These are phyloP conservation scores for Bidens hawaiensis DNA, from an alignment of 140 eudicot species.

Conservation along the genomic window DNA sequence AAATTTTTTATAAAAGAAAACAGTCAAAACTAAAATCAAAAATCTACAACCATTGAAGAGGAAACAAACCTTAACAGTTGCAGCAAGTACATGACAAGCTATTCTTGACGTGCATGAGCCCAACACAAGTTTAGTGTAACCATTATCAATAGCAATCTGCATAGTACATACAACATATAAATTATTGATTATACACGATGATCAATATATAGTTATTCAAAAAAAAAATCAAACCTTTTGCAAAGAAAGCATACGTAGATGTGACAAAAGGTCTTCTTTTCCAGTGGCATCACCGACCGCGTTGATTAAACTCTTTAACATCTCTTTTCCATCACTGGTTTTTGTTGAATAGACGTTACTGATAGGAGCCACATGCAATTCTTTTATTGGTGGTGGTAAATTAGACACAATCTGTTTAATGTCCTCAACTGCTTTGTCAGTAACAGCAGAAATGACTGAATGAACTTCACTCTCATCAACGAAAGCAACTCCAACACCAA, in stretches of 20 bases:
- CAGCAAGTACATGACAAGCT: conserved; percentile 83
- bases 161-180: conserved; percentile 12
- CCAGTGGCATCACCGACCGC: conserved; percentile 74
- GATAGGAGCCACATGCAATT: conserved; percentile 53
- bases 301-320: conserved; percentile 40
- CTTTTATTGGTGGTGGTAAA: conserved; percentile 63
- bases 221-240: conserved; percentile 61
- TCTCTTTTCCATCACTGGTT: conserved; percentile 42
- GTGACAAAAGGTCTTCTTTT: conserved; percentile 70
- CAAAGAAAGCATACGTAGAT: conserved; percentile 79
- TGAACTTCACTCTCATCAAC: conserved; percentile 57
- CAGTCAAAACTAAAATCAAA: too few species aligned
- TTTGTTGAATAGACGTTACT: conserved; percentile 48
- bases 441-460: conserved; percentile 31
- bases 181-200: neutral
- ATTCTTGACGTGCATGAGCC: conserved; percentile 96
- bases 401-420: conserved; percentile 49
- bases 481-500: conserved; percentile 95
- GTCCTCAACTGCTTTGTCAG: conserved; percentile 44
- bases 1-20: neutral
- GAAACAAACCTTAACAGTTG: conserved; percentile 80
- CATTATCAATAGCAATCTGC: conserved; percentile 85
- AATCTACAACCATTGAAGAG: conserved; percentile 1
- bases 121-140: conserved; percentile 75
- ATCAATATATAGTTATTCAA: too few species aligned